phyloP scores from a whole-genome alignment of 1,284 basidiomycete species.

The Uromyces viciae-fabae region DNA sequence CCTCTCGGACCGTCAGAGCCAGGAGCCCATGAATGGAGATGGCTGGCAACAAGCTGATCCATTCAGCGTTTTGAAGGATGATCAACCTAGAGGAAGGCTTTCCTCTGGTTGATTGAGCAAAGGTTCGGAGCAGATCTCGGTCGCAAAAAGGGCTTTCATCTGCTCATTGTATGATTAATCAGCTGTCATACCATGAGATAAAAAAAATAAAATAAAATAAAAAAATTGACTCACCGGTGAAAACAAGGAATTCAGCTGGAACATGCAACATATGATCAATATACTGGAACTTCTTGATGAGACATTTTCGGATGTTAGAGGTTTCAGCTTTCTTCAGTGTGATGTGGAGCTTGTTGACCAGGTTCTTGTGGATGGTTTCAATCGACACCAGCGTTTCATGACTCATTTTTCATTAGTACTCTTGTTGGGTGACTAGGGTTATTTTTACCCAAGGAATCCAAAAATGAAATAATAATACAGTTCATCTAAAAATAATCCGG shows the following conservation, averaged over 20 bases:
- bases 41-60: neutral
- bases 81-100: neutral
- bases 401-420: no score
- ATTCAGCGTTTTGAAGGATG: neutral
- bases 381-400: neutral
- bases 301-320: neutral
- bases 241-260: neutral
- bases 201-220: no score
- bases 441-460: no score
- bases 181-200: no score
- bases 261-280: neutral
- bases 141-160: neutral
- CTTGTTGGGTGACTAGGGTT: no score
- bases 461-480: no score
- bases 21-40: neutral
- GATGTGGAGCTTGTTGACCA: neutral
- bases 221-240: neutral
- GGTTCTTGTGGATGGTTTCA: neutral
- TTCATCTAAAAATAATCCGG: no score
- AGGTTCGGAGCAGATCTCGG: neutral
- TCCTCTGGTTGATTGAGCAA: neutral
- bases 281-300: neutral
- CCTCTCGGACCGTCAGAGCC: neutral
- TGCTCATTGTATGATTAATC: no score
- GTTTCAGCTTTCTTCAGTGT: constrained; percentile 1